These are phyloP conservation scores for Carex parvula DNA, from an alignment of 176 grass and related monocot species.

Conservation along the genomic window DNA sequence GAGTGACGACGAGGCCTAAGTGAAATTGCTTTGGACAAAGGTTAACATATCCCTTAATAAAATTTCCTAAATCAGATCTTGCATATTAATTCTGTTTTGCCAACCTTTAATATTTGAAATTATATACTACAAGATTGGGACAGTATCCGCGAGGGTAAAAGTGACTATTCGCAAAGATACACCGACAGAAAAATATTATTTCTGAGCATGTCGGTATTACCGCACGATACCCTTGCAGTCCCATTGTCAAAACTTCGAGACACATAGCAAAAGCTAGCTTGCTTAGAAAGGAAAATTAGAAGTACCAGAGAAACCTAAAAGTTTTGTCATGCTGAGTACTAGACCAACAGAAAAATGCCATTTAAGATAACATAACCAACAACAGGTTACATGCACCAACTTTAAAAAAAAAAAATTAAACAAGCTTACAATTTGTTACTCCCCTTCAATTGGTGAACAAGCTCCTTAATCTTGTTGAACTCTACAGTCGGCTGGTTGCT, in stretches of 20 bases:
- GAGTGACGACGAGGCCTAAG: too few species aligned
- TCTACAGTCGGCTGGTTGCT: conserved; percentile 34
- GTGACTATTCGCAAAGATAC: too few species aligned
- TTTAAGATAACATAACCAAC: background rate
- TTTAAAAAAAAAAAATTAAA: background rate
- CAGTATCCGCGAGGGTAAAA: too few species aligned
- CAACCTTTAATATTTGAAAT: background rate
- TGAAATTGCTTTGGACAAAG: too few species aligned
- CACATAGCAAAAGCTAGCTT: background rate
- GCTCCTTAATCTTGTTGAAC: conserved; percentile 36
- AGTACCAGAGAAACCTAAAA: background rate
- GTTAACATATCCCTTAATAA: background rate
- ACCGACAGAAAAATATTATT: too few species aligned
- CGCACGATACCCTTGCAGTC: too few species aligned
- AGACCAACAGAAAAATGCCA: background rate
- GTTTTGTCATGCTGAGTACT: background rate
- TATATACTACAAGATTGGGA: too few species aligned
- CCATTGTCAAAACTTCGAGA: too few species aligned
- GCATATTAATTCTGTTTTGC: background rate
- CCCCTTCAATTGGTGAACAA: conserved; percentile 38
- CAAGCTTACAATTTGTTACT: conserved; percentile 23
- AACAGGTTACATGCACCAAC: background rate
- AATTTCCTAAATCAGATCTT: background rate
- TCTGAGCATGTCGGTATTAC: too few species aligned
- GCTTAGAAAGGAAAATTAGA: background rate